Evolutionary conservation across 2,329 filamentous ascomycete species (phyloP), one percentile per base, ranked within the genome.

Genomic region (Sclerotinia trifoliorum): DNA sequence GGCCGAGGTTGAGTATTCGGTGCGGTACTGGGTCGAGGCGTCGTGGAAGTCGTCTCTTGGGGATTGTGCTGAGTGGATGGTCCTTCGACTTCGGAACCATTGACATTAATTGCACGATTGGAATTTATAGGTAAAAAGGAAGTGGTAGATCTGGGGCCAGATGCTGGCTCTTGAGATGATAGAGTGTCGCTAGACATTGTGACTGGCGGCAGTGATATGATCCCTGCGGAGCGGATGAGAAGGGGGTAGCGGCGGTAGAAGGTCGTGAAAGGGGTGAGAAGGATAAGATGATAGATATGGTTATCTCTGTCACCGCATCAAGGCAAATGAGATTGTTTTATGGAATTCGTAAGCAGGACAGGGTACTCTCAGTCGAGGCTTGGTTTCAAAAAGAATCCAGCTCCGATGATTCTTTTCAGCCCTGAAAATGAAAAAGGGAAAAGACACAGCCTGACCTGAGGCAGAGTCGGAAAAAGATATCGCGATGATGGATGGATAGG

Each of bases 91-190:
- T 61, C 58, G 44, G 58, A 35, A 61, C 29, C 44, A 49, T 49
- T 61, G 58, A 5, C 19, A 64, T 80, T 80, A 69, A 81, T 78
- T 65, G 81, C 78, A 67, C 85, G 79, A 68, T 81, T 83, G 70
- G 83, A 84, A 78, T 88, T 89, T 76, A 88, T 85, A 71, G 87
- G 83, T 75, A 84, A 82, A 77, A 89, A 89, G 69, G 83, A 61
- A 52, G 39, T 29, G 55, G 42, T 80, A 26, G 26, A 35, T 29
- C 44, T 35, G 21, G 58, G 58, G 5, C 44, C 44, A 24, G 65
- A 58, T 64, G 58, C 63, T 65, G 26, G 51, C 57, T 49, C 19
- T 39, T 60, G 35, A 32, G 60, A 63, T 57, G 46, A 42, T 55
- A 19, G 39, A 44, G 62, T 19, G n/a, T 48, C 57, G 57, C 51